Percentiles rank a stretch among this genome's conserved stretches.
phyloP scores from a whole-genome alignment of 805 yeast genomes.

The Candida verbasci region DNA sequence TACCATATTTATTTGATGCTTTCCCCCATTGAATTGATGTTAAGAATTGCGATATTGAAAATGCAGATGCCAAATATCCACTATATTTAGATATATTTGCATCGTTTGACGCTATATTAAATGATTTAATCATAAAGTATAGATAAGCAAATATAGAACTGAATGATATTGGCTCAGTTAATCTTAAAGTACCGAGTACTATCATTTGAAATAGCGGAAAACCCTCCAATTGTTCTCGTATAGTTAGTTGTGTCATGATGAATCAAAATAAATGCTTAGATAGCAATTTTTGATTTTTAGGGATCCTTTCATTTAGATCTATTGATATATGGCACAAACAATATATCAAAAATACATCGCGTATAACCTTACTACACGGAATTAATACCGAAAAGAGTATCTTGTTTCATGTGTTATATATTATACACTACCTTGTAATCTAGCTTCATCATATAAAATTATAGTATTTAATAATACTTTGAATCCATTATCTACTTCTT shows the following conservation, averaged over 20 bases:
- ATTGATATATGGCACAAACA: no score
- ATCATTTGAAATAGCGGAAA: constrained; percentile 52
- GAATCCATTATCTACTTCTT: constrained; percentile 58
- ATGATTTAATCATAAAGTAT: constrained; percentile 61
- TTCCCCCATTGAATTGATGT: constrained; percentile 61
- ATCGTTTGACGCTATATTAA: constrained; percentile 44
- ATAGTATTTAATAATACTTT: constrained; percentile 48
- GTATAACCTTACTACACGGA: not conserved
- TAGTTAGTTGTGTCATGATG: not conserved
- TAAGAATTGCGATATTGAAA: constrained; percentile 56
- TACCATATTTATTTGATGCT: constrained; percentile 50
- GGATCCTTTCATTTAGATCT: no score
- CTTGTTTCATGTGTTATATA: not conserved
- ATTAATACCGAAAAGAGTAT: not conserved
- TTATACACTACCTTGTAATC: constrained; percentile 7
- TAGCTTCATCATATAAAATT: constrained; percentile 24
- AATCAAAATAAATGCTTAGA: no score
- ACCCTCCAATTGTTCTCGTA: constrained; percentile 48
- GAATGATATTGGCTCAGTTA: constrained; percentile 61
- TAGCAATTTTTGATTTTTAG: no score
- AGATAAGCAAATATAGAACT: constrained; percentile 62
- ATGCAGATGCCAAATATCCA: constrained; percentile 57
- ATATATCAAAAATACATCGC: not conserved
- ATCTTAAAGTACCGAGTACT: constrained; percentile 40
- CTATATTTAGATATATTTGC: constrained; percentile 54